Evolutionary conservation across 805 yeast species (phyloP).

Genomic region (Wickerhamiella slavikovae): DNA sequence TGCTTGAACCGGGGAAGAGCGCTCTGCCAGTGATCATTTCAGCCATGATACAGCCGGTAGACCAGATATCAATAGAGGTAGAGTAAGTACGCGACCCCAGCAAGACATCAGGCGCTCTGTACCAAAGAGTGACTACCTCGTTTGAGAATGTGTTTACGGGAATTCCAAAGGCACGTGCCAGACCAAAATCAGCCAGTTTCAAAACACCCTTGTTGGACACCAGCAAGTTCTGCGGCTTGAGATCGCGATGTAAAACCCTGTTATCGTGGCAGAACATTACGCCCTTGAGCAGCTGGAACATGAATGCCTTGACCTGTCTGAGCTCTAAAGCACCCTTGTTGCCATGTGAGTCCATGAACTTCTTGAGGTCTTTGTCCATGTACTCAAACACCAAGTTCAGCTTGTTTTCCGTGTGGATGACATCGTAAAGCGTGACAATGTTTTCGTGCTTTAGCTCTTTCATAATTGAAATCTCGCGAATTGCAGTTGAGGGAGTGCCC

Average conservation of each 20-base stretch:
- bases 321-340: constrained; percentile 52
- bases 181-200: constrained; percentile 89
- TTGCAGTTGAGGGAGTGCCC: constrained; percentile 97
- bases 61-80: constrained; percentile 96
- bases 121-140: constrained; percentile 96
- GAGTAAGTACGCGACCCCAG: constrained; percentile 90
- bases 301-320: constrained; percentile 63
- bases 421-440: constrained; percentile 82
- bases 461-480: constrained; percentile 86
- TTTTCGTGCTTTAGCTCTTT: constrained; percentile 87
- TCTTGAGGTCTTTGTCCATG: constrained; percentile 82
- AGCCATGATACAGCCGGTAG: constrained; percentile 93
- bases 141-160: constrained; percentile 94
- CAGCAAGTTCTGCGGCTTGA: constrained; percentile 87
- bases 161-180: constrained; percentile 94
- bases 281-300: constrained; percentile 84
- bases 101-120: constrained; percentile 91
- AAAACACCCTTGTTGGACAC: constrained; percentile 79
- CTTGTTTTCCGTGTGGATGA: constrained; percentile 91
- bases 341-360: constrained; percentile 82
- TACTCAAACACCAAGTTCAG: constrained; percentile 82
- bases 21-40: constrained; percentile 99
- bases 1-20: constrained; percentile 85
- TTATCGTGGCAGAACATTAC: constrained; percentile 74
- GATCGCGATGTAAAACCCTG: constrained; percentile 59